Conservation (phyloP, 2,329 filamentous ascomycete species). For the Paecilomyces niveus region DNA sequence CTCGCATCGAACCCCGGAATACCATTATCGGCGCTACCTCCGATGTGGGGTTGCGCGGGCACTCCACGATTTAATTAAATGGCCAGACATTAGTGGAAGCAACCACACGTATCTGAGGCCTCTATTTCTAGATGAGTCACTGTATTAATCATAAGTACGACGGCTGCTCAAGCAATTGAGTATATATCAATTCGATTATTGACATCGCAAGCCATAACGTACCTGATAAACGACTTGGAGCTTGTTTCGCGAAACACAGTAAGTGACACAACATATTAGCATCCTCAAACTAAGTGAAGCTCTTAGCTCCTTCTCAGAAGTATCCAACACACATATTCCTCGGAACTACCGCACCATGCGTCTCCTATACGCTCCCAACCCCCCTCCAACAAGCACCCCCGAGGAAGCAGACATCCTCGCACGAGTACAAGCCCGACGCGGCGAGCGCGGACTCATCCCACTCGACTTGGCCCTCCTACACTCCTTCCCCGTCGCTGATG, state of each 20-base stretch:
- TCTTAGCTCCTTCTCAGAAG: not conserved
- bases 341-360: constrained; percentile 38
- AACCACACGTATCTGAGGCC: not conserved
- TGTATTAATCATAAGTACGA: too few relatives aligned
- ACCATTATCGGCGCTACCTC: not conserved
- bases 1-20: not conserved
- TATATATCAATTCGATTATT: not conserved
- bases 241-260: not conserved
- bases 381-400: constrained; percentile 38
- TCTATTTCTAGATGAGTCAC: not conserved
- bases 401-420: constrained; percentile 46
- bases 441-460: constrained; percentile 43
- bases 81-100: not conserved
- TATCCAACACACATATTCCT: not conserved
- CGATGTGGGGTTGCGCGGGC: not conserved
- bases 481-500: constrained; percentile 49
- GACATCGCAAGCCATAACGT: not conserved
- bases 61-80: not conserved
- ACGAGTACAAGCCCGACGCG: constrained; percentile 45
- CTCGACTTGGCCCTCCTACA: constrained; percentile 50
- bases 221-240: not conserved
- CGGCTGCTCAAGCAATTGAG: too few relatives aligned
- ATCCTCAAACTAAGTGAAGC: not conserved
- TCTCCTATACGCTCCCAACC: constrained; percentile 47
- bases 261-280: not conserved